Percentiles rank a stretch among this genome's conserved stretches.
Conservation (phyloP, 2,329 filamentous ascomycete genomes). For the Aspergillus sp. region DNA sequence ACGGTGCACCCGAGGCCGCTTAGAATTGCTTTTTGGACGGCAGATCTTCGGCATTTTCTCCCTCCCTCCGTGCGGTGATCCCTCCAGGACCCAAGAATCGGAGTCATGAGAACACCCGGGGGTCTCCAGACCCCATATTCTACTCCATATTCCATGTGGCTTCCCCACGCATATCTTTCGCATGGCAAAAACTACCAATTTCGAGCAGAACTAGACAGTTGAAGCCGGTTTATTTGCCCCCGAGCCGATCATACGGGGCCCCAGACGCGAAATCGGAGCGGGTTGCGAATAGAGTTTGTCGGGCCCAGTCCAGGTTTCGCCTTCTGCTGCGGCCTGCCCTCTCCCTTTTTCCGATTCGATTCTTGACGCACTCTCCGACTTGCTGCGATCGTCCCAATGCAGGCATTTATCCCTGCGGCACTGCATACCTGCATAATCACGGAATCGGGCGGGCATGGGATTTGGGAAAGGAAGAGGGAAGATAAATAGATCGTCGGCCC, state of each 20-base stretch:
- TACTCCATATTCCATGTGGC: too few relatives aligned
- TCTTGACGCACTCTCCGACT: neutral
- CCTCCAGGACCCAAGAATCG: neutral
- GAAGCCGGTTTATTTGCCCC: too few relatives aligned
- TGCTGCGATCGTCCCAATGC: neutral
- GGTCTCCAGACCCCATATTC: too few relatives aligned
- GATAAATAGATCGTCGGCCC: slow-evolving; percentile 5
- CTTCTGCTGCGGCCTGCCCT: neutral
- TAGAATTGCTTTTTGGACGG: neutral
- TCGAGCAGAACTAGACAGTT: neutral
- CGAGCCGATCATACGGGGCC: too few relatives aligned
- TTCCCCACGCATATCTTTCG: neutral
- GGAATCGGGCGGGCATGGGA: neutral
- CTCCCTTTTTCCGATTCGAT: neutral
- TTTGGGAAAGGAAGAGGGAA: neutral
- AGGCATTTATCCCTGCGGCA: neutral
- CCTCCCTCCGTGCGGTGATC: too few relatives aligned
- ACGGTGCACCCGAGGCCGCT: neutral
- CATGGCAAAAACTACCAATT: neutral
- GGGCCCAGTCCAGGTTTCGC: neutral
- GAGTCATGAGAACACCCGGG: too few relatives aligned
- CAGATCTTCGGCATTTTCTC: neutral
- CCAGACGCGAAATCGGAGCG: neutral
- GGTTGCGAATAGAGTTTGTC: neutral
- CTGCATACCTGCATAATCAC: neutral